Percentiles rank a stretch among this genome's conserved stretches.
Conservation (phyloP, 257 asterid genomes). For the Jacaranda copaia region DNA sequence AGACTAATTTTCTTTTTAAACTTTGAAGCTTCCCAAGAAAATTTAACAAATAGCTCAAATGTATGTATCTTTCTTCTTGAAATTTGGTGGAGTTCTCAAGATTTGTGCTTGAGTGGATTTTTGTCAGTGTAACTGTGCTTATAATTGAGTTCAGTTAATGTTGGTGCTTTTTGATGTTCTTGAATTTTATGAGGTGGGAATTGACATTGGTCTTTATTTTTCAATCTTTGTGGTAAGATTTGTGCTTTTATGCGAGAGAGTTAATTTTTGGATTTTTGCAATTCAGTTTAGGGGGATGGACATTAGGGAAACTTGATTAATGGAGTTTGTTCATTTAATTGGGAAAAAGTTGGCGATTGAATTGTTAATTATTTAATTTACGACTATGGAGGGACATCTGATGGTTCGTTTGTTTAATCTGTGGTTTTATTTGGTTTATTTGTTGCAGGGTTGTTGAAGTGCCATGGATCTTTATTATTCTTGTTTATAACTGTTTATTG, state of each 20-base stretch:
- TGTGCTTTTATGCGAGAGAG: slow-evolving; percentile 32
- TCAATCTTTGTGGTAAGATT: slow-evolving; percentile 11
- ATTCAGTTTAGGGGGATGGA: neutral
- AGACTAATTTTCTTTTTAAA: neutral
- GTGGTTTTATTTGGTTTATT: neutral
- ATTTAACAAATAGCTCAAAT: neutral
- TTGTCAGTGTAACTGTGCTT: neutral
- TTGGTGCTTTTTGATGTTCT: slow-evolving; percentile 16
- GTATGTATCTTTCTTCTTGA: slow-evolving; percentile 24
- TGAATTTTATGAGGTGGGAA: slow-evolving; percentile 20
- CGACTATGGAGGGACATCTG: neutral
- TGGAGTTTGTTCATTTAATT: slow-evolving; percentile 29
- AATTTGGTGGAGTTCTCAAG: slow-evolving; percentile 16
- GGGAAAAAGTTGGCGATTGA: neutral
- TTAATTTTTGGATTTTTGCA: slow-evolving; percentile 12
- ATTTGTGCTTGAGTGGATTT: slow-evolving; percentile 18
- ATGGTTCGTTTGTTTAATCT: slow-evolving; percentile 3
- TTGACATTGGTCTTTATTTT: neutral
- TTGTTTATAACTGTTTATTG: neutral
- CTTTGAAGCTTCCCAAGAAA: neutral
- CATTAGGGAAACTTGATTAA: slow-evolving; percentile 17
- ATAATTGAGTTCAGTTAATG: neutral
- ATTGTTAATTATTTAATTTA: neutral
- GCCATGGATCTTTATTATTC: neutral
- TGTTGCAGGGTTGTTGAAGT: neutral